Base-by-base conservation (phyloP, 1,284 basidiomycete species). In the Leucoagaricus sp. region DNA sequence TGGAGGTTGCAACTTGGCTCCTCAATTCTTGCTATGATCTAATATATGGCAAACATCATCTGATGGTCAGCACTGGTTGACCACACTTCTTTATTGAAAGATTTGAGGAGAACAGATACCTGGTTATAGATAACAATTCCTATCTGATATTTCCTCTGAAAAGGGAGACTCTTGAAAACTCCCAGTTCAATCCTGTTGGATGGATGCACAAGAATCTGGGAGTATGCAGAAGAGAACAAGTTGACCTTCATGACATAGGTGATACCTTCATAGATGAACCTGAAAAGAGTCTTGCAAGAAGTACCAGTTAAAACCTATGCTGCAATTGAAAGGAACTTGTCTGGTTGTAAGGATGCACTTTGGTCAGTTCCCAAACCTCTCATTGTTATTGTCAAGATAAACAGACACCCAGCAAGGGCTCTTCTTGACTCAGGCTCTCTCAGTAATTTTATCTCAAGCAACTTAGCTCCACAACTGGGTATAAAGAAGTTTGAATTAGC, bases 401-500 rank as follows among this genome's bases (percentile, higher is more conserved):
- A 55, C 42, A 54, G 50, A 8, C 42, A 54, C 9, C 58, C 49
- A 0, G 49, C 44, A 12, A 26, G 25, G 12, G 49, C 58, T 10
- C 38, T 59, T 8, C 2, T 58, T 15, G 50, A 58, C 29, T 29
- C 34, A 5, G 56, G 56, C n/a, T 58, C 50, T 3, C 21, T 58
- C 3, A 45, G 56, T 13, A 50, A 53, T 25, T 58, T 58, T 34
- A 53, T 58, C 0, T 58, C 45, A 1, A 21, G 25, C 4, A 48
- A 47, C 25, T 19, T 58, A 1, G 53, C 49, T 0, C 42, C 52
- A 19, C 58, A 59, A 33, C 38, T 59, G 7, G 9, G 19, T 0
- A 48, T 79, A 0, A 71, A 76, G 9, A 38, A 54, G 1, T 55
- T 63, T 0, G 56, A 60, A 1, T 45, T 73, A 9, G 61, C 50